Conservation (phyloP, 257 asterid species). For the Lantana camara region DNA sequence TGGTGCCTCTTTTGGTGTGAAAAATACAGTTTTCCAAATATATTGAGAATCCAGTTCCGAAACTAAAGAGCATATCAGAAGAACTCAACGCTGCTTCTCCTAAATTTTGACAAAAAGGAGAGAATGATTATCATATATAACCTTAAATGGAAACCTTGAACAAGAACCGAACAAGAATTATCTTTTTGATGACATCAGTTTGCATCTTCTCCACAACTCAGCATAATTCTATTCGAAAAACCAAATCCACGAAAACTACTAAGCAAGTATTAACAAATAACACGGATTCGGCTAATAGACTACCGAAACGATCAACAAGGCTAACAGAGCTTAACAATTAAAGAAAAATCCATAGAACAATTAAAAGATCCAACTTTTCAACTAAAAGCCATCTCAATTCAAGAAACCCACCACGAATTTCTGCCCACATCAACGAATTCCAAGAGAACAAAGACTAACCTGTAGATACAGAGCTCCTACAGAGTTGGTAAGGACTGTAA, state of each 20-base stretch:
- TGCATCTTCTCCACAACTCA: background rate
- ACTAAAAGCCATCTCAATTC: slow-evolving; percentile 1
- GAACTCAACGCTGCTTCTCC: background rate
- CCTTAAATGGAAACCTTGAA: background rate
- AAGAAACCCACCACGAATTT: slow-evolving; percentile 19
- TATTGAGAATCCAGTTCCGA: background rate
- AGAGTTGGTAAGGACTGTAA: slow-evolving; percentile 11
- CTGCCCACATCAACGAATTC: background rate
- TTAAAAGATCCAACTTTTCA: slow-evolving; percentile 6
- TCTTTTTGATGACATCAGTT: background rate
- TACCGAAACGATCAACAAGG: slow-evolving; percentile 3
- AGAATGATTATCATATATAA: background rate
- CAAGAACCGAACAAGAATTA: background rate
- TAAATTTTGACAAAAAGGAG: background rate
- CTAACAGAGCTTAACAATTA: background rate
- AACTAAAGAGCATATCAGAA: background rate
- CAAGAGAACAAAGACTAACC: slow-evolving; percentile 25
- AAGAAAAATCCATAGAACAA: slow-evolving; percentile 13
- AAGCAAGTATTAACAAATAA: slow-evolving; percentile 7
- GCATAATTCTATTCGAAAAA: background rate
- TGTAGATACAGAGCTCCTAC: slow-evolving; percentile 25
- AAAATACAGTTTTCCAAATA: no score
- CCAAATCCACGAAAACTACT: slow-evolving; percentile 21
- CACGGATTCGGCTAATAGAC: background rate
- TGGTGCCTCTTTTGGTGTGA: no score